Evolutionary conservation across 331 rosid species (phyloP).

Genomic region (Pyrus hybrid): DNA sequence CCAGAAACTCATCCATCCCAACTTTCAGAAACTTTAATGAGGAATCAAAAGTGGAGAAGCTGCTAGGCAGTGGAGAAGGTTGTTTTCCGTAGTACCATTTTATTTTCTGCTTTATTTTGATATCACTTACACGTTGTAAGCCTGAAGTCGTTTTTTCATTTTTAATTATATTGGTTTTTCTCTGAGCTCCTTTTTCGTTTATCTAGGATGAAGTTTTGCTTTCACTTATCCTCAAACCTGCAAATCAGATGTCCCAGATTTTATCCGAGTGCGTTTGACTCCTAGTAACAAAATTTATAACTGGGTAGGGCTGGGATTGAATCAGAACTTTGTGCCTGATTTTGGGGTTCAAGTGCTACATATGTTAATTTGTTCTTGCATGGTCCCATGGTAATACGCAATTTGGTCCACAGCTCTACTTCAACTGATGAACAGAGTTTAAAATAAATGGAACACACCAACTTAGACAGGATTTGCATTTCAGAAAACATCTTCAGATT

Average conservation of each 20-base stretch:
- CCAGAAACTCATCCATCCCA: conserved; percentile 39
- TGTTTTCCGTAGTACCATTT: conserved; percentile 5
- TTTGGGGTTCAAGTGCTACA: background rate
- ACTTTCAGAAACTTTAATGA: conserved; percentile 27
- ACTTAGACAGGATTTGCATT: background rate
- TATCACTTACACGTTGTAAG: background rate
- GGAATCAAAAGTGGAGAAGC: conserved; percentile 63
- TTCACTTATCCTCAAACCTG: background rate
- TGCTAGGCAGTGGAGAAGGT: conserved; percentile 88
- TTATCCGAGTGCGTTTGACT: background rate
- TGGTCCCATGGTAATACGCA: background rate
- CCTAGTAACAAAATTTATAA: background rate
- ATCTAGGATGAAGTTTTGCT: background rate
- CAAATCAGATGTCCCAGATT: background rate
- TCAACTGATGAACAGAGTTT: background rate
- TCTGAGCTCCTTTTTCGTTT: background rate
- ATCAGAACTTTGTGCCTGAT: background rate
- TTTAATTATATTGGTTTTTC: background rate
- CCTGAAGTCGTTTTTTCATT: background rate
- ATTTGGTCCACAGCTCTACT: background rate
- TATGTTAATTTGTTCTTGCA: background rate
- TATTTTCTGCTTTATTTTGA: conserved; percentile 2
- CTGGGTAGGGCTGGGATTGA: background rate
- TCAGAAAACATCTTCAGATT: background rate
- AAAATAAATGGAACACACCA: background rate